Evolutionary conservation across 768 basidiomycete genomes (phyloP), one percentile per base, ranked within the genome.

Genomic region (Naganishia vishniacii): DNA sequence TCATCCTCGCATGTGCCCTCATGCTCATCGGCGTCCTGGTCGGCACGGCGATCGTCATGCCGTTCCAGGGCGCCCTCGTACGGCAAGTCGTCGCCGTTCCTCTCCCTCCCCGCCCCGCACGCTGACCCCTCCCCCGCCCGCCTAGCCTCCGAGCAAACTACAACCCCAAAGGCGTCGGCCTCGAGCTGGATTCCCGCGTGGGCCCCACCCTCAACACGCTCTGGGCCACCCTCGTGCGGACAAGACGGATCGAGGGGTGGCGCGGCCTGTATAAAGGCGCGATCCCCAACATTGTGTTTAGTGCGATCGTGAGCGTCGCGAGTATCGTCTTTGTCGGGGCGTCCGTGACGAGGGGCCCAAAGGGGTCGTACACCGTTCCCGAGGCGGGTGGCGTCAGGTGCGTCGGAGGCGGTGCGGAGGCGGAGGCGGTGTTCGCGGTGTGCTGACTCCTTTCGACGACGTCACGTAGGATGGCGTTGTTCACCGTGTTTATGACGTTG

Each of bases 271-370:
- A 72, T 64, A 77, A 77, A 77, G 75, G 75, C 9, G 68, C 72
- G 4, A 67, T 67, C 61, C 76, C 76, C 13, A 71, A 68, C 44
- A 32, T 75, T 20, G 63, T 70, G 3, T 75, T 71, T 60, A 70
- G 71, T 18, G 73, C 69, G 0, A 67, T 77, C 41, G 65, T 77
- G 9, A 74, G 73, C 18, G 62, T 77, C 65, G 70, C 69, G 5
- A 73, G 72, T 4, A 68, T 77, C 70, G 72, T 77, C 59, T 77
- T 77, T 61, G 73, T 77, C 25, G 76, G 76, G n/a, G 70, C 72
- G 32, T 69, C 71, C 7, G 68, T 72, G 8, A 73, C 71, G 13
- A 42, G 65, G 41, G 76, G 76, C 13, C 74, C 76, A 5, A 75
- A 72, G 46, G 74, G 74, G 34, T 72, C 70, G 8, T 77, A 77